These are phyloP conservation scores for Plenodomus tracheiphilus DNA, from an alignment of 2,329 filamentous ascomycete species.

Conservation along the genomic window DNA sequence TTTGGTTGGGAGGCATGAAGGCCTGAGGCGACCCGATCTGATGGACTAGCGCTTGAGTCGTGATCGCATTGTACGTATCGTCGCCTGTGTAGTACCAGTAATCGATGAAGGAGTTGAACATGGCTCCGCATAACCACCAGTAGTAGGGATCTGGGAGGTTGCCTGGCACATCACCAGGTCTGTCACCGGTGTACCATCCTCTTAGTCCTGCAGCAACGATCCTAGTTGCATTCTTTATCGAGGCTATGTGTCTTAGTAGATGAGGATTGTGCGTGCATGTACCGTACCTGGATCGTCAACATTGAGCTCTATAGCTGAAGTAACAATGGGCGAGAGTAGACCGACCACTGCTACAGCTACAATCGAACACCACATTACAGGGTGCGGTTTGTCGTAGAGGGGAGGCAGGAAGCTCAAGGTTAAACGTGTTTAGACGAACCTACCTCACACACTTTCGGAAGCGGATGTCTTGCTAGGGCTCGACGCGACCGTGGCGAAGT, in stretches of 20 bases:
- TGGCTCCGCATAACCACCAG: slow-evolving; percentile 47
- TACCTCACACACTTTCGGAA: too few species aligned
- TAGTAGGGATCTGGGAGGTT: slow-evolving; percentile 53
- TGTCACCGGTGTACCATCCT: slow-evolving; percentile 66
- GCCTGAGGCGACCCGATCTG: slow-evolving; percentile 70
- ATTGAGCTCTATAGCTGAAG: too few species aligned
- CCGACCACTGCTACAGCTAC: too few species aligned
- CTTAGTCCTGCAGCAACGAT: slow-evolving; percentile 65
- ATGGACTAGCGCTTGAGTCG: slow-evolving; percentile 62
- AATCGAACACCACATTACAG: too few species aligned
- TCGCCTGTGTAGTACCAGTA: slow-evolving; percentile 46
- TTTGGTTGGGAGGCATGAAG: slow-evolving; percentile 76
- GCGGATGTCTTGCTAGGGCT: too few species aligned
- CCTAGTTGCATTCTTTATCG: slow-evolving; percentile 63
- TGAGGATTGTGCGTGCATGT: too few species aligned
- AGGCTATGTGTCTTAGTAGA: slow-evolving; percentile 52
- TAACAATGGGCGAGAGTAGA: too few species aligned
- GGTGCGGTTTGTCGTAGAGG: too few species aligned
- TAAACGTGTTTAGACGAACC: too few species aligned
- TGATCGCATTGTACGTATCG: slow-evolving; percentile 38
- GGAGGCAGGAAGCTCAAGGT: too few species aligned
- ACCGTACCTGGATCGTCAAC: too few species aligned
- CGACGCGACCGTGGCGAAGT: too few species aligned
- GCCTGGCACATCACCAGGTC: slow-evolving; percentile 60
- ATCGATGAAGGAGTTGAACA: slow-evolving; percentile 42